Percentiles rank a stretch among this genome's conserved stretches.
Conservation (phyloP, 148 eudicot species). For the Heliosperma pusillum region DNA sequence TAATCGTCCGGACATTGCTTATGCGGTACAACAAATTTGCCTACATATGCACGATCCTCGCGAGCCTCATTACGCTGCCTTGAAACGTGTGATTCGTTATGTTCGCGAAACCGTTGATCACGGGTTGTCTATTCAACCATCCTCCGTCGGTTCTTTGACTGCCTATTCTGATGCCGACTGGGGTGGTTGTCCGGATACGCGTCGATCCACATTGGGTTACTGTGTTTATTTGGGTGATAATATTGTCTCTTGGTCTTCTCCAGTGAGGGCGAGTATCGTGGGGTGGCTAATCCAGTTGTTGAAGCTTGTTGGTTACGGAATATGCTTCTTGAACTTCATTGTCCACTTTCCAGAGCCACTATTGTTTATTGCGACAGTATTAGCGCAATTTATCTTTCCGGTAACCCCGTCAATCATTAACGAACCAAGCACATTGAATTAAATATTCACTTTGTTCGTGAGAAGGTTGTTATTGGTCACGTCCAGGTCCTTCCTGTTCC, state of each 20-base stretch:
- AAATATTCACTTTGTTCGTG: no score
- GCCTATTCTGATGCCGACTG: background rate
- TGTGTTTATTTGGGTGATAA: background rate
- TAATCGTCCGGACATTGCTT: background rate
- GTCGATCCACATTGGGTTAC: background rate
- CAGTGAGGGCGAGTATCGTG: background rate
- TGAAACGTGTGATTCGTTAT: background rate
- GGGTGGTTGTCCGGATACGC: background rate
- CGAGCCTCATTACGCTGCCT: background rate
- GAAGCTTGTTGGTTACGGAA: background rate
- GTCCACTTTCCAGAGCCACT: background rate
- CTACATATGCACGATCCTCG: background rate
- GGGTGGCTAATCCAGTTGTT: background rate
- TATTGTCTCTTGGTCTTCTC: background rate
- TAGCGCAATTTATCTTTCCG: background rate
- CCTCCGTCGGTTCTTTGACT: background rate
- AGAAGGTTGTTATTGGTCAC: no score
- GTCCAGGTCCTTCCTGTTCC: no score
- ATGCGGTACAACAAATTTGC: background rate
- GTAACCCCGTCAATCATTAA: background rate
- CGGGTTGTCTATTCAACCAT: background rate
- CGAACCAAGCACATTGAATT: no score
- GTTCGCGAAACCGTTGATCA: background rate
- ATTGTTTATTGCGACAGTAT: background rate
- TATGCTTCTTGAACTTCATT: background rate